Conservation (phyloP, 768 basidiomycete genomes). For the Cystofilobasidium bisporidii region DNA sequence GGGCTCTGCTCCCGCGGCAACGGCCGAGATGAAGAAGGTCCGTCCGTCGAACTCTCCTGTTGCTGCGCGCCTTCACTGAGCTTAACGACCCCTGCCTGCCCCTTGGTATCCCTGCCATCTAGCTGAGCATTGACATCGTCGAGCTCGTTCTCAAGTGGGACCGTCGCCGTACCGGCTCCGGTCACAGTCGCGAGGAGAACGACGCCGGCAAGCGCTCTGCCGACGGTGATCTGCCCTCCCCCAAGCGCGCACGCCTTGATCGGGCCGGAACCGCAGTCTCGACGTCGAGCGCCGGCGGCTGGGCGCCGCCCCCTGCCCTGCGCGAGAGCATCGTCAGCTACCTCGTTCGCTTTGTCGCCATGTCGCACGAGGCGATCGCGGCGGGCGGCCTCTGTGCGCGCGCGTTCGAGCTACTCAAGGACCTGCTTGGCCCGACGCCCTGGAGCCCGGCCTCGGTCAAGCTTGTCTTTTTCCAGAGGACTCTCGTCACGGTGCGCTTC, state of each 20-base stretch:
- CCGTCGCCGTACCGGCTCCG: slow-evolving; percentile 38
- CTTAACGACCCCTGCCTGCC: not conserved
- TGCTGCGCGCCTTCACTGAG: not conserved
- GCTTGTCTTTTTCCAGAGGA: slow-evolving; percentile 74
- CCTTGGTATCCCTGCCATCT: not conserved
- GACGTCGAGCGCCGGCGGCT: slow-evolving; percentile 41
- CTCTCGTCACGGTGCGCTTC: slow-evolving; percentile 62
- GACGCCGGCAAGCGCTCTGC: slow-evolving; percentile 28
- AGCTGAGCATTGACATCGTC: slow-evolving; percentile 73
- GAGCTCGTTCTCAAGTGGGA: slow-evolving; percentile 95
- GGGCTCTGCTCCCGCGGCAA: slow-evolving; percentile 61
- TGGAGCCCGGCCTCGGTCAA: slow-evolving; percentile 90
- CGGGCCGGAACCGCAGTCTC: slow-evolving; percentile 40
- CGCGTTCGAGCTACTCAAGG: slow-evolving; percentile 50
- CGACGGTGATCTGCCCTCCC: slow-evolving; percentile 26
- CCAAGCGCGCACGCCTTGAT: slow-evolving; percentile 39
- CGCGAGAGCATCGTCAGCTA: slow-evolving; percentile 91
- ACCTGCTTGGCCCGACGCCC: slow-evolving; percentile 69
- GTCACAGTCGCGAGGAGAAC: slow-evolving; percentile 44
- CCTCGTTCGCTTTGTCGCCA: slow-evolving; percentile 79
- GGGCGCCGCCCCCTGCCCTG: slow-evolving; percentile 68
- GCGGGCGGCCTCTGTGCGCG: slow-evolving; percentile 40
- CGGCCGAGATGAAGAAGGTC: slow-evolving; percentile 61
- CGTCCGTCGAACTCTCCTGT: not conserved
- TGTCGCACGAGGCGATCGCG: slow-evolving; percentile 41